phyloP scores from a whole-genome alignment of 1,284 basidiomycete genomes.

The Sporisorium reilianum region DNA sequence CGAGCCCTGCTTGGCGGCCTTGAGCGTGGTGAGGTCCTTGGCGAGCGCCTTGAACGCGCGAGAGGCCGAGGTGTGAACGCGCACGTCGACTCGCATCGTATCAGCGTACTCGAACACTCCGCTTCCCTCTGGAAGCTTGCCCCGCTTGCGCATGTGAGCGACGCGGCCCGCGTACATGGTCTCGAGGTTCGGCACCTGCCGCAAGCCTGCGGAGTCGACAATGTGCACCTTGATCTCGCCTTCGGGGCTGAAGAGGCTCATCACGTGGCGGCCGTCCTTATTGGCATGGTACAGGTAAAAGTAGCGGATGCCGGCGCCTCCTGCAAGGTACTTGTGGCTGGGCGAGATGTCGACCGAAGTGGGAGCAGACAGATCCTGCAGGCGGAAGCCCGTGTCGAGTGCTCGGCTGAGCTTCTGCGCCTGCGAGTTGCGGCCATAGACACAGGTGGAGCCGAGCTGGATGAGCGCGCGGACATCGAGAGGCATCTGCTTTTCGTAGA shows the following conservation, averaged over 20 bases:
- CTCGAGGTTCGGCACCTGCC: constrained; percentile 83
- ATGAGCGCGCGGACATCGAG: constrained; percentile 85
- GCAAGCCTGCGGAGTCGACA: constrained; percentile 86
- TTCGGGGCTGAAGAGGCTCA: constrained; percentile 83
- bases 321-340: constrained; percentile 78
- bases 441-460: constrained; percentile 85
- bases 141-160: constrained; percentile 65
- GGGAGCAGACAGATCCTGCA: constrained; percentile 77
- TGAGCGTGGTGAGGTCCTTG: constrained; percentile 80
- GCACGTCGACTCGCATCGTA: constrained; percentile 78
- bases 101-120: constrained; percentile 78
- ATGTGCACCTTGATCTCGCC: constrained; percentile 78
- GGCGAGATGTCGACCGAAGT: constrained; percentile 47
- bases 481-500: constrained; percentile 93
- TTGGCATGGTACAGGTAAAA: constrained; percentile 92
- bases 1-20: constrained; percentile 77
- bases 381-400: constrained; percentile 84
- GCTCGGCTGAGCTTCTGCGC: constrained; percentile 83
- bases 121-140: constrained; percentile 49
- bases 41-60: constrained; percentile 88
- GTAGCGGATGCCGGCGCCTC: constrained; percentile 81
- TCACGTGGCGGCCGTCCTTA: constrained; percentile 84
- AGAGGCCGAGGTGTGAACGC: constrained; percentile 82
- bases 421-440: constrained; percentile 73
- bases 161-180: constrained; percentile 79